Conservation (phyloP, 2,329 filamentous ascomycete genomes). For the Biscogniauxia sp. region DNA sequence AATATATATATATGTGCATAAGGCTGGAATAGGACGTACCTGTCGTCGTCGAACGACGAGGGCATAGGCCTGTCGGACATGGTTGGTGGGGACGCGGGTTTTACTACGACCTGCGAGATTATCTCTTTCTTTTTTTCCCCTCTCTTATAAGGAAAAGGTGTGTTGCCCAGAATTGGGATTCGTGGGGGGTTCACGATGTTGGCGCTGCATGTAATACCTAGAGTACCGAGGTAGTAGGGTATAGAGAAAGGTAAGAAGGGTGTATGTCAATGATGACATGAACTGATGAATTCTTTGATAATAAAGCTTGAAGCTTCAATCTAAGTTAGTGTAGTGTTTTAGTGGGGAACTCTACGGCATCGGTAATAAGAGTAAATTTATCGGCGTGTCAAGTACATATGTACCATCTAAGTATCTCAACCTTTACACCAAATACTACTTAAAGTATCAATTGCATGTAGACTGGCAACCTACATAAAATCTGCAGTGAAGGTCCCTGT, state of each 20-base stretch:
- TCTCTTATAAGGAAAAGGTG: background rate
- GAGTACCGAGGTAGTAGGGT: background rate
- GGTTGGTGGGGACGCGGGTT: background rate
- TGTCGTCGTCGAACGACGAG: constrained; percentile 77
- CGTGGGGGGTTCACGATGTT: background rate
- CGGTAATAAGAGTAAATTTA: background rate
- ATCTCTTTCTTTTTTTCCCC: background rate
- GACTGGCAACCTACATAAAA: no score
- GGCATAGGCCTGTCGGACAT: constrained; percentile 51
- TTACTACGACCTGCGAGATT: background rate
- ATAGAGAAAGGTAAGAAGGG: constrained; percentile 9
- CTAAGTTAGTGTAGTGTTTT: no score
- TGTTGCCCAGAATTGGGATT: background rate
- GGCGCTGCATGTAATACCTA: background rate
- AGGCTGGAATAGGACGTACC: constrained; percentile 48
- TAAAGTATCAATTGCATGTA: no score
- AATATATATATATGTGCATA: background rate
- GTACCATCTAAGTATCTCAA: no score
- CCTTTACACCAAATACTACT: no score
- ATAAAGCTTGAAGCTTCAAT: background rate
- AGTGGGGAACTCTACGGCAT: background rate
- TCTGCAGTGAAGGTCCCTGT: no score
- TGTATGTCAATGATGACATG: constrained; percentile 21
- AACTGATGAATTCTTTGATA: background rate
- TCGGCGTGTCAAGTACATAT: background rate